phyloP scores from a whole-genome alignment of 352 stramenopile species.

The Plasmopara halstedii region DNA sequence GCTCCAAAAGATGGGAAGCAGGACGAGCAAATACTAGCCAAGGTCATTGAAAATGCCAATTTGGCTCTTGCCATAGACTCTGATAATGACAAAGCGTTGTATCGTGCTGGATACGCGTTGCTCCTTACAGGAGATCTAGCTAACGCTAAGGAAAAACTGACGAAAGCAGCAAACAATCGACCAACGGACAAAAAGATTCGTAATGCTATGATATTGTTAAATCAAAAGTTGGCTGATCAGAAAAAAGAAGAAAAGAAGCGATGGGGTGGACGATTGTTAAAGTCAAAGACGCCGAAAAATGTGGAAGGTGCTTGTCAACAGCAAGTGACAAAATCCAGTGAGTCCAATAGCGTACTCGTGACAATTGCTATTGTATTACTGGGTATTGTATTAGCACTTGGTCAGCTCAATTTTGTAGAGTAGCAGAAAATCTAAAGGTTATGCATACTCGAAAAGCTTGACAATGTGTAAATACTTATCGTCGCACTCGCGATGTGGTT shows the following conservation, averaged over 20 bases:
- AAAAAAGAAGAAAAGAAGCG: conserved; percentile 63
- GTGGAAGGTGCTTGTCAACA: background rate
- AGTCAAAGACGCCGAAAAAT: conserved; percentile 14
- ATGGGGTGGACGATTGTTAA: conserved; percentile 55
- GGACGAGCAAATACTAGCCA: conserved; percentile 26
- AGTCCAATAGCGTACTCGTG: conserved; percentile 24
- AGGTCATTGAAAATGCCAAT: conserved; percentile 61
- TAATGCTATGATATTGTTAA: conserved; percentile 41
- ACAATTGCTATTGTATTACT: conserved; percentile 33
- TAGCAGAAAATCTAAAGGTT: conserved; percentile 11
- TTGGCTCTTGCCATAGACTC: conserved; percentile 64
- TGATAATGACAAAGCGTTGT: conserved; percentile 79
- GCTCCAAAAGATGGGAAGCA: conserved; percentile 25
- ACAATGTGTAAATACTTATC: conserved; percentile 77
- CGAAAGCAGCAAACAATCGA: conserved; percentile 44
- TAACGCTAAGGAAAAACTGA: conserved; percentile 53
- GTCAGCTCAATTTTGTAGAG: conserved; percentile 26
- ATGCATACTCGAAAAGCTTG: conserved; percentile 73
- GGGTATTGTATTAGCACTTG: conserved; percentile 24
- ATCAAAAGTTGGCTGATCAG: conserved; percentile 38
- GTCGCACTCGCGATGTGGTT: conserved; percentile 60
- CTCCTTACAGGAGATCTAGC: conserved; percentile 52
- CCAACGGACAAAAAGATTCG: conserved; percentile 69
- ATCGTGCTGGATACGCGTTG: conserved; percentile 58
- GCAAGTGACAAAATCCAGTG: conserved; percentile 8